Conservation (phyloP, 805 yeast genomes). For the Vanderwaltozyma polyspora region DNA sequence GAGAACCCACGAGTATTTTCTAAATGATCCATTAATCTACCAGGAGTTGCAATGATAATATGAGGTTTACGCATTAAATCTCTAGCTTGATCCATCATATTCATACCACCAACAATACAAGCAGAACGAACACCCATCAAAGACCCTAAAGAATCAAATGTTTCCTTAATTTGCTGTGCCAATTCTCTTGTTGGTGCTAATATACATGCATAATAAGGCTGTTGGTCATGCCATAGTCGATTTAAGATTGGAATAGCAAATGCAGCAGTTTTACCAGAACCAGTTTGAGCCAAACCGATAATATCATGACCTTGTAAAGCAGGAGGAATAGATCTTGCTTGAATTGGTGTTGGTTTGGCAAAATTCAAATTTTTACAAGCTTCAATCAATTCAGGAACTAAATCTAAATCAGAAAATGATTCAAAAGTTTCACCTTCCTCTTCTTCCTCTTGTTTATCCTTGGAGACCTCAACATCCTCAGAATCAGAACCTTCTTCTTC, state of each 20-base stretch:
- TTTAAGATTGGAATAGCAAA: conserved; percentile 94
- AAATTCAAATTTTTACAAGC: conserved; percentile 68
- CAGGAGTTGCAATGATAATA: conserved; percentile 96
- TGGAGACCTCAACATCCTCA: conserved; percentile 4
- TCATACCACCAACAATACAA: conserved; percentile 99
- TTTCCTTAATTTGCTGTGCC: conserved; percentile 83
- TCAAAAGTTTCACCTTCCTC: conserved; percentile 20
- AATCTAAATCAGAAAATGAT: conserved; percentile 45
- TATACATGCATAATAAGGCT: conserved; percentile 81
- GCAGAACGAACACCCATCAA: conserved; percentile 87
- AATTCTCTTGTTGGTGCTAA: conserved; percentile 79
- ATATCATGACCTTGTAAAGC: conserved; percentile 86
- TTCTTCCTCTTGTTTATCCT: conserved; percentile 5
- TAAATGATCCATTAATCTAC: conserved; percentile 95
- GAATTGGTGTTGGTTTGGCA: conserved; percentile 86
- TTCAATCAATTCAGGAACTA: conserved; percentile 70
- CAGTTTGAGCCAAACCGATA: conserved; percentile 94
- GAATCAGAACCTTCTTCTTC: conserved; percentile 6
- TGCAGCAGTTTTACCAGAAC: conserved; percentile 97
- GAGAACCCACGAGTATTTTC: conserved; percentile 93
- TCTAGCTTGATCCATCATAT: conserved; percentile 95
- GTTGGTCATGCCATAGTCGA: conserved; percentile 78
- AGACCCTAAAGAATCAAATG: conserved; percentile 87
- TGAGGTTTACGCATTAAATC: conserved; percentile 92
- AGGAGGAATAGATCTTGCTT: conserved; percentile 80